phyloP scores from a whole-genome alignment of 108 stramenopile genomes.

The Pseudonitzschia pungens region DNA sequence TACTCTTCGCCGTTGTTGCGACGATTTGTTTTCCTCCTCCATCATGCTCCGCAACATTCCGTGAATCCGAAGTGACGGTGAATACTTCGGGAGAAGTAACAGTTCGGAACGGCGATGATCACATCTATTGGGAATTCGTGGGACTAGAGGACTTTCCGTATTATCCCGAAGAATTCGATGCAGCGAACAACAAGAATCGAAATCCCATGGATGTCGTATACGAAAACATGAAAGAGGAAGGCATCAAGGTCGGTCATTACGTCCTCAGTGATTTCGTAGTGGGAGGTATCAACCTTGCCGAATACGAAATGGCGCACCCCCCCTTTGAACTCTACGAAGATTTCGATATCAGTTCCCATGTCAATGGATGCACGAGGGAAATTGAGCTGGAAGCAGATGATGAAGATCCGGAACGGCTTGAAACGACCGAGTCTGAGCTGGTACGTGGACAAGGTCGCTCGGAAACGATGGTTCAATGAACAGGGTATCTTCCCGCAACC shows the following conservation, averaged over 20 bases:
- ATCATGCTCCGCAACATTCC: neutral
- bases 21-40: neutral
- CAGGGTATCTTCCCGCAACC: conserved; percentile 7
- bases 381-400: conserved; percentile 21
- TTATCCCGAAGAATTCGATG: conserved; percentile 16
- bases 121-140: conserved; percentile 8
- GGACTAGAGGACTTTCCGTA: conserved; percentile 15
- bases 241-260: neutral
- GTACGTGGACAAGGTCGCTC: conserved; percentile 32
- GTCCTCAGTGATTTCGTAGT: conserved; percentile 22
- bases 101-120: neutral
- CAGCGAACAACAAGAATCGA: neutral
- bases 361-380: conserved; percentile 2
- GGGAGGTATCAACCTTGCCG: conserved; percentile 23
- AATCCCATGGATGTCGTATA: neutral
- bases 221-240: neutral
- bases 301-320: neutral
- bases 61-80: neutral
- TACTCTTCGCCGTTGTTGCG: neutral
- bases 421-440: conserved; percentile 6
- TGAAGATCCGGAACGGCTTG: neutral
- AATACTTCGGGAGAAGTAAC: conserved; percentile 6
- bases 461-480: conserved; percentile 17
- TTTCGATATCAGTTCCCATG: conserved; percentile 21
- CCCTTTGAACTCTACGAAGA: conserved; percentile 17